Percentiles rank a stretch among this genome's conserved stretches.
Evolutionary conservation across 768 basidiomycete species (phyloP).

Genomic region (Kondoa malvinella): DNA sequence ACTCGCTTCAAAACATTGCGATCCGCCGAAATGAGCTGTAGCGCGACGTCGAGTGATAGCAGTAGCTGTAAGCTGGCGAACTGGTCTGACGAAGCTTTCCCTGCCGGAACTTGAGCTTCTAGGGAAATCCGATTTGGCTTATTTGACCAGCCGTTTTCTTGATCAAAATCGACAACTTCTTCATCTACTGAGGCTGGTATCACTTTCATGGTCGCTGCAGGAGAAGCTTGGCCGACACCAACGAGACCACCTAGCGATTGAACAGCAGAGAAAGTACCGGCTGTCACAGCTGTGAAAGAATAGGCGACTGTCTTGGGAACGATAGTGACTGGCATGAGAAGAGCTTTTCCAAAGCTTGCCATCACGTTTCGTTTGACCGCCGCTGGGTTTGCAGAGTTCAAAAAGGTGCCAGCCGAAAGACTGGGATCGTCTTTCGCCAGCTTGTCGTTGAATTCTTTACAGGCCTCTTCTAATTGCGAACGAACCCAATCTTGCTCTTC

Average conservation of each 20-base stretch:
- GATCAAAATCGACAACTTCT: not conserved
- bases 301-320: constrained; percentile 56
- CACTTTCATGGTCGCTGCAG: not conserved
- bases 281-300: constrained; percentile 40
- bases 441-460: constrained; percentile 61
- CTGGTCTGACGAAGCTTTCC: not conserved
- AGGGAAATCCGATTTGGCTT: not conserved
- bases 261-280: constrained; percentile 34
- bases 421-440: constrained; percentile 33
- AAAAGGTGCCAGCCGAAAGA: constrained; percentile 41
- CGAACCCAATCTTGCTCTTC: constrained; percentile 78
- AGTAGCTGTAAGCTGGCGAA: constrained; percentile 54
- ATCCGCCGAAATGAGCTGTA: constrained; percentile 82
- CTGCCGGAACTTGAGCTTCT: not conserved
- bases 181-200: not conserved
- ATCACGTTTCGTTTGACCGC: constrained; percentile 81
- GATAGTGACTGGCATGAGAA: constrained; percentile 86
- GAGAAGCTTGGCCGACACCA: not conserved
- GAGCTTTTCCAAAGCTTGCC: constrained; percentile 72
- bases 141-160: not conserved
- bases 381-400: constrained; percentile 71
- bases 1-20: constrained; percentile 80
- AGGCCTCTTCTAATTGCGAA: constrained; percentile 52
- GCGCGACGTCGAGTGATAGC: constrained; percentile 73
- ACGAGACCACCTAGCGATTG: constrained; percentile 4